Evolutionary conservation across 2,329 filamentous ascomycete species (phyloP).

Genomic region (Botrytis cinerea): DNA sequence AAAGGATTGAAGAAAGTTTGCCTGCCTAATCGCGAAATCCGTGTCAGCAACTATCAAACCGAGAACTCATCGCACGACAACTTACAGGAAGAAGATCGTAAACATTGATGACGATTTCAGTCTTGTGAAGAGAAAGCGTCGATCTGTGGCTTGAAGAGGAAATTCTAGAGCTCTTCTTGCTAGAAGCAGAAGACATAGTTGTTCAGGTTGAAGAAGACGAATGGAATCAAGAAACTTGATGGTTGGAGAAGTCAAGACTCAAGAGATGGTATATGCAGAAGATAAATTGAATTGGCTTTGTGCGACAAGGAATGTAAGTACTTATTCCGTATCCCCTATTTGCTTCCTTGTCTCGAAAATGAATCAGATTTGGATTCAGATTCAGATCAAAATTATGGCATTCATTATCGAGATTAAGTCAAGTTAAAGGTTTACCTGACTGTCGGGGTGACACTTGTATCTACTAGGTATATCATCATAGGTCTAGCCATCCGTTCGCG

Average conservation of each 20-base stretch:
- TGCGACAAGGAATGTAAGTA: not conserved
- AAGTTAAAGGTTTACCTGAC: not conserved
- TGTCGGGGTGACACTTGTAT: not conserved
- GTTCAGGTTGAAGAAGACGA: not conserved
- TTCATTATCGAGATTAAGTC: not conserved
- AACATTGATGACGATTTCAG: constrained; percentile 73
- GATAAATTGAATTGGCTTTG: not conserved
- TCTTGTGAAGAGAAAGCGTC: constrained; percentile 69
- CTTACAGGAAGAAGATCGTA: constrained; percentile 74
- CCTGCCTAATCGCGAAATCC: constrained; percentile 57
- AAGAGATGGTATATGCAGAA: not conserved
- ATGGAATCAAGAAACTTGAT: not conserved
- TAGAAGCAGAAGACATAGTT: constrained; percentile 33
- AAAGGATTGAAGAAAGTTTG: constrained; percentile 72
- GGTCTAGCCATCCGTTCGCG: constrained; percentile 12
- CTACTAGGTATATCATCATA: not conserved
- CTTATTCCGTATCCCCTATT: not conserved
- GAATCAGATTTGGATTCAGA: not conserved
- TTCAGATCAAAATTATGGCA: not conserved
- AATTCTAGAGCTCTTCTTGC: constrained; percentile 37
- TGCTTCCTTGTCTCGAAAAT: not conserved
- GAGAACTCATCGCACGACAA: not conserved
- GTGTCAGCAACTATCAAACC: not conserved
- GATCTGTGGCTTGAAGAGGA: constrained; percentile 54
- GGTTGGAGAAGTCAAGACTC: not conserved